Evolutionary conservation across 345 rosid genomes (phyloP).

Genomic region (Populus davidiana): DNA sequence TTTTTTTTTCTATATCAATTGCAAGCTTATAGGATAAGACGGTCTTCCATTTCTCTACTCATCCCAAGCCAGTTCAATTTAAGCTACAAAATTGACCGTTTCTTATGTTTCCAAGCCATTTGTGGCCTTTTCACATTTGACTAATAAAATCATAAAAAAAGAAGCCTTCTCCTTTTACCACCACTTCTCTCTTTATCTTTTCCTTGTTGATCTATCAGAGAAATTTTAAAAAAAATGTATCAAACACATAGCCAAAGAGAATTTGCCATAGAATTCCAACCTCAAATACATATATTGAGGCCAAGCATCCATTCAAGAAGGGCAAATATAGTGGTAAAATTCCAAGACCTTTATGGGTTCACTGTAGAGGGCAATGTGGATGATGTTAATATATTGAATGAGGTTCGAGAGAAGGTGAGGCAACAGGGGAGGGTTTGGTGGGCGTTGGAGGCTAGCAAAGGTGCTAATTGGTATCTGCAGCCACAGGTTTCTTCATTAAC

Average conservation of each 20-base stretch:
- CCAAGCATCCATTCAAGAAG: slow-evolving; percentile 96
- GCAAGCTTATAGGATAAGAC: slow-evolving; percentile 1
- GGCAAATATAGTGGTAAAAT: slow-evolving; percentile 84
- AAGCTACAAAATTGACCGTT: slow-evolving; percentile 40
- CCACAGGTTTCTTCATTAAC: slow-evolving; percentile 57
- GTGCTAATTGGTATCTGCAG: slow-evolving; percentile 97
- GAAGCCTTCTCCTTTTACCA: background rate
- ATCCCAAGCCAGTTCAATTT: slow-evolving; percentile 18
- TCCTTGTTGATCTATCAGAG: slow-evolving; percentile 22
- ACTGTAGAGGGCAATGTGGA: slow-evolving; percentile 98
- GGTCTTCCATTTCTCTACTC: slow-evolving; percentile 12
- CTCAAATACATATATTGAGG: slow-evolving; percentile 76
- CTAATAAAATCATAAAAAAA: background rate
- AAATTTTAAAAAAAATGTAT: slow-evolving; percentile 40
- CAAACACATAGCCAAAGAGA: slow-evolving; percentile 65
- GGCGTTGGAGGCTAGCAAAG: slow-evolving; percentile 97
- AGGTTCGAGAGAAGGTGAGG: slow-evolving; percentile 95
- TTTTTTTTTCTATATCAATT: background rate
- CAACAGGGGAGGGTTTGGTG: slow-evolving; percentile 97
- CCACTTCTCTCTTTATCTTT: slow-evolving; percentile 2
- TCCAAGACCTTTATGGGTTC: slow-evolving; percentile 92
- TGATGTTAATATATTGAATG: slow-evolving; percentile 88
- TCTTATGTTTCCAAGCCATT: slow-evolving; percentile 36
- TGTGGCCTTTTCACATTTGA: slow-evolving; percentile 37
- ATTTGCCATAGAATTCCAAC: slow-evolving; percentile 59